Evolutionary conservation across 345 rosid species (phyloP), one percentile per base, ranked within the genome.

Genomic region (Conringia planisiliqua): DNA sequence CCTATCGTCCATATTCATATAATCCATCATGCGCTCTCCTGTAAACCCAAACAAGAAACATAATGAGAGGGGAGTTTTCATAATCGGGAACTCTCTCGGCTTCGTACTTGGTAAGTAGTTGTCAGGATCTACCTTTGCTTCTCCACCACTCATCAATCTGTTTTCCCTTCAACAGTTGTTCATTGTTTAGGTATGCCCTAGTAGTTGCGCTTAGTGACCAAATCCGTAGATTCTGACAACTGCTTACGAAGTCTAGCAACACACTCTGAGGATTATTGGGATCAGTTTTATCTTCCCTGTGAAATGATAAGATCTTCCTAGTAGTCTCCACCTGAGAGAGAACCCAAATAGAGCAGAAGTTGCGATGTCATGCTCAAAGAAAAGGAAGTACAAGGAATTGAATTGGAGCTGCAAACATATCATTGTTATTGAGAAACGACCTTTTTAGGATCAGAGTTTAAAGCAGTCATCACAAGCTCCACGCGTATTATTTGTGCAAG

Each of bases 131-230:
- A 95, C 98, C 99, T 88, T 95, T 91, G 86, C 83, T 85, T 80
- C 86, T 87, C 99, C 98, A 92, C 98, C 99, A 95, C 83, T 95
- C 99, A 84, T 95, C 97, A 62, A 92, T 95, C 81, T 92, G 99
- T 78, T 88, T 95, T 80, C 98, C 99, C 78, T 92, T 95, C 81
- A 86, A 87, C 78, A 95, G 85, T 67, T 95, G 97, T 68, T 95
- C 98, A 72, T 80, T 89, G 75, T 92, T 95, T 78, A 92, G 85
- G 76, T 83, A 92, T 78, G 86, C 94, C 81, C 99, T 84, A 26
- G 91, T 90, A 72, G 96, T 80, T 62, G 88, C 77, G 81, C 89
- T 92, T 89, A 95, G 78, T 38, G 99, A 87, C 99, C 98, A 90
- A 74, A 95, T 92, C 26, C 96, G 89, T 42, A 95, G 84, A 83